These are phyloP conservation scores for Ocimum tenuiflorum DNA, from an alignment of 257 asterid species.

Conservation along the genomic window DNA sequence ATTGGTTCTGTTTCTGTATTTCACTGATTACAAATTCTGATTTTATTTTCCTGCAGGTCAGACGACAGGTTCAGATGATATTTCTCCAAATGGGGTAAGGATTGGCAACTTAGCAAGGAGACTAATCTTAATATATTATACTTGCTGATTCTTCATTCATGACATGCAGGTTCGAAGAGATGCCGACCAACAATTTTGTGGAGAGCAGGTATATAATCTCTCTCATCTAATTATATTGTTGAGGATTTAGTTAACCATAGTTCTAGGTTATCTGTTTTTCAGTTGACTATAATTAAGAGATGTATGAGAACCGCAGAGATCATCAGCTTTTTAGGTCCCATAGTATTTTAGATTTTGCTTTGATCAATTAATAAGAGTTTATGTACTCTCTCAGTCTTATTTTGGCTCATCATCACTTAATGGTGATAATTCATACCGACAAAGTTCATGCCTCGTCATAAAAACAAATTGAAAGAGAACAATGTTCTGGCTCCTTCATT, in stretches of 20 bases:
- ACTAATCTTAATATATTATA: neutral
- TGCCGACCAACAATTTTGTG: constrained; percentile 89
- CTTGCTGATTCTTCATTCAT: constrained; percentile 14
- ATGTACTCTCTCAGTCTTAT: neutral
- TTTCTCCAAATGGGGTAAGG: constrained; percentile 90
- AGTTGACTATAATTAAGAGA: neutral
- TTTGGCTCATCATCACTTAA: neutral
- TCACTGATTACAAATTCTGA: neutral
- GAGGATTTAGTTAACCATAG: constrained; percentile 2
- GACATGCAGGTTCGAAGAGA: constrained; percentile 83
- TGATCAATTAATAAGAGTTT: neutral
- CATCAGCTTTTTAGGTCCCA: neutral
- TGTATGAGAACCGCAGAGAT: neutral
- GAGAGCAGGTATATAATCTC: constrained; percentile 73
- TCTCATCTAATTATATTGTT: neutral
- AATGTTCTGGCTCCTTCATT: neutral
- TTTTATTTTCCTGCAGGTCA: constrained; percentile 50
- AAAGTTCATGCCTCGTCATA: neutral
- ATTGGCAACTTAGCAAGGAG: neutral
- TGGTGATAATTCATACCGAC: neutral
- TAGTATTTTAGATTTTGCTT: neutral
- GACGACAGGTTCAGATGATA: constrained; percentile 77
- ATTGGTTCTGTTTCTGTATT: neutral
- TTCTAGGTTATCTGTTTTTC: neutral
- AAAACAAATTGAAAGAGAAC: neutral